A percentile compares a stretch with the other conserved stretches of the same genome.
phyloP scores from a whole-genome alignment of 305 asterid genomes.

The Fraxinus velutina region DNA sequence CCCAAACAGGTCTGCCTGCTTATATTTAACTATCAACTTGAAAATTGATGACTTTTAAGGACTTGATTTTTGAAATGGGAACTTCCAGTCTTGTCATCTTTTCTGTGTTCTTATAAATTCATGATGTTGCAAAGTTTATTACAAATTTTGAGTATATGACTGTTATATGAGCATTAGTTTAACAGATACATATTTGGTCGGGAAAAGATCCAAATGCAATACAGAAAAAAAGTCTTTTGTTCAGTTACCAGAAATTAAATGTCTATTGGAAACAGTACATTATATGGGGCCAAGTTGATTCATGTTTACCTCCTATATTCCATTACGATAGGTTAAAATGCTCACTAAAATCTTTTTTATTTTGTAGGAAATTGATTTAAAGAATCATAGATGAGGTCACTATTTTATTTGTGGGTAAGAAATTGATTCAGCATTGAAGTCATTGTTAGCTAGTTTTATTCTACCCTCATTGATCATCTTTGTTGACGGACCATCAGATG shows the following conservation, averaged over 20 bases:
- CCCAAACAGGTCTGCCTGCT: slow-evolving; percentile 43
- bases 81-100: background rate
- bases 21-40: background rate
- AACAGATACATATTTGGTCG: background rate
- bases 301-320: background rate
- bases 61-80: background rate
- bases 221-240: background rate
- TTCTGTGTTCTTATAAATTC: background rate
- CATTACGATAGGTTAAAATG: background rate
- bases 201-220: slow-evolving; percentile 1
- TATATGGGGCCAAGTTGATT: background rate
- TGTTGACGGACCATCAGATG: background rate
- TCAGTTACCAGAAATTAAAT: background rate
- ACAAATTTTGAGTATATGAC: background rate
- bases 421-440: background rate
- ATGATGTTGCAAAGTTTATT: background rate
- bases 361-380: slow-evolving; percentile 80
- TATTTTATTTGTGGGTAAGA: slow-evolving; percentile 91
- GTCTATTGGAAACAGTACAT: too few species aligned
- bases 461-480: background rate
- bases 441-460: background rate
- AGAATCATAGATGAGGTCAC: slow-evolving; percentile 93
- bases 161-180: background rate
- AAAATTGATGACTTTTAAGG: background rate
- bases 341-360: background rate